These are phyloP conservation scores for Raphanus hybrid DNA, from an alignment of 441 rosid genomes.

Conservation along the genomic window DNA sequence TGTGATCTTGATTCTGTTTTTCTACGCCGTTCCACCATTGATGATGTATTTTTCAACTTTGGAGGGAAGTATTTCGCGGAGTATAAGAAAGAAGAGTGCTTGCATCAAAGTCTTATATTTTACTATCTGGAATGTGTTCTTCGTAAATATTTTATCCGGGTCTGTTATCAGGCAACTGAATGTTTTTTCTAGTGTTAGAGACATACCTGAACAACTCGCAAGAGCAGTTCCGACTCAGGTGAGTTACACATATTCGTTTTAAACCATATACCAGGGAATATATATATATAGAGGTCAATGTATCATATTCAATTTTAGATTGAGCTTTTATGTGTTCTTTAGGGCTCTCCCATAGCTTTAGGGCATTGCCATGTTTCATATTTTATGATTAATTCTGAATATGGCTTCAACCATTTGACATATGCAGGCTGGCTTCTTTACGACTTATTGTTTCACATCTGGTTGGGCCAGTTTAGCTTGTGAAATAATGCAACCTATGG, in stretches of 20 bases:
- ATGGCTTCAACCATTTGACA: conserved; percentile 1
- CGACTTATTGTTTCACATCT: conserved; percentile 89
- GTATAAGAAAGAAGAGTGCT: conserved; percentile 91
- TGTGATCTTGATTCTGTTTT: conserved; percentile 71
- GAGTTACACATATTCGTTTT: neutral
- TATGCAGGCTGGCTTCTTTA: conserved; percentile 93
- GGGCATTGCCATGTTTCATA: neutral
- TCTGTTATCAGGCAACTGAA: conserved; percentile 66
- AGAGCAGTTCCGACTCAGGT: conserved; percentile 91
- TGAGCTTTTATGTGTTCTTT: neutral
- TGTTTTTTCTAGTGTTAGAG: conserved; percentile 71
- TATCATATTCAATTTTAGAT: too few relatives aligned
- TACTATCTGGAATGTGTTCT: conserved; percentile 96
- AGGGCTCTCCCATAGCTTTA: neutral
- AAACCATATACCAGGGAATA: neutral
- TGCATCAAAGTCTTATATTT: conserved; percentile 82
- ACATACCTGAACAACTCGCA: conserved; percentile 78
- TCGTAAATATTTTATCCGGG: conserved; percentile 82
- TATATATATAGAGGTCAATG: neutral
- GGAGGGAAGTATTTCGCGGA: conserved; percentile 78
- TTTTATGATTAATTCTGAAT: conserved; percentile 13
- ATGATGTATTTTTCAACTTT: conserved; percentile 84
- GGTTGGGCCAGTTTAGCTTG: conserved; percentile 94
- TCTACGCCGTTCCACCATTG: conserved; percentile 83
- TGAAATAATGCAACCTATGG: conserved; percentile 83